A percentile compares a stretch with the other conserved stretches of the same genome.
phyloP scores from a whole-genome alignment of 768 basidiomycete genomes.

The Tricholoma sp. region DNA sequence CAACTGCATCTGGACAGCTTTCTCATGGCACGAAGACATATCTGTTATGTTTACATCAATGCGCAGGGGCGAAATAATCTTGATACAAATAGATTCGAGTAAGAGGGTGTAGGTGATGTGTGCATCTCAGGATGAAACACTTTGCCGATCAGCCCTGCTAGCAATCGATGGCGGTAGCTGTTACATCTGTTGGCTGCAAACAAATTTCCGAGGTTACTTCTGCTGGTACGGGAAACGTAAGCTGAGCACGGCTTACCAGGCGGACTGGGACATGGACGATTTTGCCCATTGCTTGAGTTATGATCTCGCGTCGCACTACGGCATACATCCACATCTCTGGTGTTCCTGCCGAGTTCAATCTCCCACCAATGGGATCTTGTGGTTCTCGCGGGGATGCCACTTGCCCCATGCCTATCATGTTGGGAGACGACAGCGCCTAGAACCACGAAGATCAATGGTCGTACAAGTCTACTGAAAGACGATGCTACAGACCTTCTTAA shows the following conservation, averaged over 20 bases:
- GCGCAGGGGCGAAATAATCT: background rate
- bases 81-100: background rate
- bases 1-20: too few species aligned
- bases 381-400: slow-evolving; percentile 8
- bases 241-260: slow-evolving; percentile 8
- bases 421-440: slow-evolving; percentile 22
- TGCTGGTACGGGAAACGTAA: background rate
- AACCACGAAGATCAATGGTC: background rate
- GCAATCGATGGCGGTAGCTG: background rate
- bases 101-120: background rate
- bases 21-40: too few species aligned
- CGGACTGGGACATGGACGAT: slow-evolving; percentile 17
- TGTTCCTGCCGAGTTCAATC: slow-evolving; percentile 6
- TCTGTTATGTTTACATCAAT: background rate
- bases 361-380: slow-evolving; percentile 9
- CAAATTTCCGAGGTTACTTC: background rate
- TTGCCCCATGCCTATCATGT: slow-evolving; percentile 2
- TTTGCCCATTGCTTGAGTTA: slow-evolving; percentile 22
- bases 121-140: background rate
- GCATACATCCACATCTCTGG: slow-evolving; percentile 25
- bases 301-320: slow-evolving; percentile 23
- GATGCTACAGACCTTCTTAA: slow-evolving; percentile 19
- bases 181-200: background rate
- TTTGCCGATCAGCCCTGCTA: background rate
- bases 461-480: background rate